Percentiles rank a stretch among this genome's conserved stretches.
Evolutionary conservation across 495 filamentous ascomycete genomes (phyloP).

Genomic region (Podospora bellae-mahoneyi): DNA sequence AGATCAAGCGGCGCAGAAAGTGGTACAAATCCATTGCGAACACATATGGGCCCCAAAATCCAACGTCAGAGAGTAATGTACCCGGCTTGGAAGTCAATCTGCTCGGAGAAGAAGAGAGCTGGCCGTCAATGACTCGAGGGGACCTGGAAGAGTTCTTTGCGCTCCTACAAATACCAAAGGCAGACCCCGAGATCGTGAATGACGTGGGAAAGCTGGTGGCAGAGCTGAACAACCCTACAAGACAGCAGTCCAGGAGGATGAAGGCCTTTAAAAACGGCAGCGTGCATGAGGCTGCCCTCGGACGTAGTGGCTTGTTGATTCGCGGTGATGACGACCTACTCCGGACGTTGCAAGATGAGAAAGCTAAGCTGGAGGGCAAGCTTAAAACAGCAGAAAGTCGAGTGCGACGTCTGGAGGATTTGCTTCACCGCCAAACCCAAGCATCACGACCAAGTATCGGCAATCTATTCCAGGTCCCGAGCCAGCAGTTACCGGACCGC

Average conservation of each 20-base stretch:
- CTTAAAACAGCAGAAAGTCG: conserved; percentile 87
- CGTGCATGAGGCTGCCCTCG: conserved; percentile 77
- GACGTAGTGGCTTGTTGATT: conserved; percentile 74
- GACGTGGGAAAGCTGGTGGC: conserved; percentile 57
- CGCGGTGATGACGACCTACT: conserved; percentile 77
- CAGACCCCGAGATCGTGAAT: conserved; percentile 43
- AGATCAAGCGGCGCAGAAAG: conserved; percentile 78
- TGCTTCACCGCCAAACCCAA: conserved; percentile 83
- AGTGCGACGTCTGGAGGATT: conserved; percentile 85
- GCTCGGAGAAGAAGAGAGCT: conserved; percentile 70
- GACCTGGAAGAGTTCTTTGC: conserved; percentile 67
- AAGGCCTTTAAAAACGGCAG: conserved; percentile 96
- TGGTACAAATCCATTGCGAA: conserved; percentile 82
- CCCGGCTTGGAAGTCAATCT: conserved; percentile 83
- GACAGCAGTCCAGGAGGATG: conserved; percentile 68
- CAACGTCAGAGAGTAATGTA: conserved; percentile 46
- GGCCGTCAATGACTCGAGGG: conserved; percentile 63
- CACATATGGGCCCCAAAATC: conserved; percentile 40
- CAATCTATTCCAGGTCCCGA: conserved; percentile 55
- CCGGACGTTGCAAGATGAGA: conserved; percentile 67
- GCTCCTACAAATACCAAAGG: conserved; percentile 52
- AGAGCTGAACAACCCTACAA: conserved; percentile 69
- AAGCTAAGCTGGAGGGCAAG: conserved; percentile 72
- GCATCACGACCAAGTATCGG: conserved; percentile 65
- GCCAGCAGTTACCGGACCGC: conserved; percentile 38